Conservation (phyloP, 169 alveolate species). For the Eimeria maxima region DNA sequence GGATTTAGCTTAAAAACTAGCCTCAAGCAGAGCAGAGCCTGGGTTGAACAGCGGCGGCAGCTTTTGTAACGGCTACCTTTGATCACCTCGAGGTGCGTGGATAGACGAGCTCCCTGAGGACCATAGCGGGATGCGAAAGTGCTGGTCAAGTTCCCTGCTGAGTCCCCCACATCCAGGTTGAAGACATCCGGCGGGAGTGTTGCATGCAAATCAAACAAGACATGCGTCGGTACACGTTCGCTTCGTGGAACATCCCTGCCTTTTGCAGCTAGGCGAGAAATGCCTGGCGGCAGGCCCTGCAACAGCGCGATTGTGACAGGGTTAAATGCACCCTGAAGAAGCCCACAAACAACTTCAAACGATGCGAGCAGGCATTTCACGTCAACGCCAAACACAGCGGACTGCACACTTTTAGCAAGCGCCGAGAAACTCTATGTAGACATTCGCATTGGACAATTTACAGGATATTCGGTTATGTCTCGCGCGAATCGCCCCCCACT, state of each 20-base stretch:
- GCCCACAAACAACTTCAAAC: background rate
- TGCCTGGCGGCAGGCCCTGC: constrained; percentile 82
- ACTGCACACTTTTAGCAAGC: background rate
- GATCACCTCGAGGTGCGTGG: constrained; percentile 77
- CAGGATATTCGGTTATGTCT: background rate
- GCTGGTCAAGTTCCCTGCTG: constrained; percentile 73
- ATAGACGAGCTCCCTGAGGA: constrained; percentile 54
- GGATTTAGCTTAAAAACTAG: background rate
- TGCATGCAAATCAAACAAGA: constrained; percentile 69
- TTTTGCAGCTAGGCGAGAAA: constrained; percentile 61
- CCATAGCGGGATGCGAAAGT: constrained; percentile 72
- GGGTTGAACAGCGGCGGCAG: background rate
- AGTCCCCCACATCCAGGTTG: constrained; percentile 64
- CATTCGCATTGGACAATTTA: background rate
- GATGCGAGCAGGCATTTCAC: background rate
- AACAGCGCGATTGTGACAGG: constrained; percentile 66
- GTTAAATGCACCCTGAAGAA: constrained; percentile 73
- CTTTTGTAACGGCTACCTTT: background rate
- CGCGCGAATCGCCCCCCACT: background rate
- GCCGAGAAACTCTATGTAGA: background rate
- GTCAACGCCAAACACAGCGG: no score
- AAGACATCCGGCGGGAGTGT: constrained; percentile 60
- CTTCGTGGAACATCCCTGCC: constrained; percentile 33
- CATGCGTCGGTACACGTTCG: constrained; percentile 64
- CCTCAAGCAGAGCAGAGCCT: background rate